Evolutionary conservation across 176 grass and related monocot species (phyloP).

Genomic region (Oryza officinalis): DNA sequence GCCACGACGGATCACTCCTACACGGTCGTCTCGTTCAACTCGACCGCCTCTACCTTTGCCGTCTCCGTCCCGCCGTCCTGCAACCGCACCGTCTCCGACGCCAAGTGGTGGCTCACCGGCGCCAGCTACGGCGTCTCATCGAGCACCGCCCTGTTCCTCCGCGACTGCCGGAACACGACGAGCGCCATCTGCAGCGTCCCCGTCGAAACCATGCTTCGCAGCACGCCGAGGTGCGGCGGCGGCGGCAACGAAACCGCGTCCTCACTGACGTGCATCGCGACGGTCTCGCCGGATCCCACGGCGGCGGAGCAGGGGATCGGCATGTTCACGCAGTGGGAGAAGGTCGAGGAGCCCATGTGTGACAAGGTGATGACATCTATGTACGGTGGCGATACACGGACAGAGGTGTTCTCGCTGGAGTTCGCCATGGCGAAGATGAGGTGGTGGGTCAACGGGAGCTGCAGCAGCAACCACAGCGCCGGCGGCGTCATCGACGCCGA

Average conservation of each 20-base stretch:
- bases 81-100: background rate
- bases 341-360: background rate
- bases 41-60: background rate
- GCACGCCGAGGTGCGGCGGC: background rate
- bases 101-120: conserved; percentile 11
- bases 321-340: background rate
- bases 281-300: background rate
- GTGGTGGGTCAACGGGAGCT: too few relatives aligned
- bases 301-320: accelerated
- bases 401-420: conserved; percentile 6
- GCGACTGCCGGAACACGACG: background rate
- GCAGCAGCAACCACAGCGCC: background rate
- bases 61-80: conserved; percentile 39
- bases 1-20: background rate
- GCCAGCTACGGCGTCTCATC: conserved; percentile 40
- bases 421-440: conserved; percentile 47
- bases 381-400: background rate
- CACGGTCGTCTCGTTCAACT: conserved; percentile 1
- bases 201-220: background rate
- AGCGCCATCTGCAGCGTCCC: background rate
- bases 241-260: background rate
- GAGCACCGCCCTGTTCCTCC: conserved; percentile 47
- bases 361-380: conserved; percentile 30
- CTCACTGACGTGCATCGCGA: conserved; percentile 32
- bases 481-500: too few relatives aligned